Evolutionary conservation across 805 yeast genomes (phyloP).

Genomic region (Brettanomyces anomalus): DNA sequence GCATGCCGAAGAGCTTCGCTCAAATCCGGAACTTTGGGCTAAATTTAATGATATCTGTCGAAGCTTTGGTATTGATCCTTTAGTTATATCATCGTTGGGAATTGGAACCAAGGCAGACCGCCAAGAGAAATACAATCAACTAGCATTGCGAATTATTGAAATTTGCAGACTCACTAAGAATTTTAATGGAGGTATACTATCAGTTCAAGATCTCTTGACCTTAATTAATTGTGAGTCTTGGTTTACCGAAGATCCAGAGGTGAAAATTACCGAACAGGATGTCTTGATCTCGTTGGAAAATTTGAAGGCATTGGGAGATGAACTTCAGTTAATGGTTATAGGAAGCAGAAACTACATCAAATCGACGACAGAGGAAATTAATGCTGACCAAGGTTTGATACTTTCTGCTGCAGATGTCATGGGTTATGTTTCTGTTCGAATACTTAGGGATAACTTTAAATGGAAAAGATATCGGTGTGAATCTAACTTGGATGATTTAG

Average conservation of each 20-base stretch:
- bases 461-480: slow-evolving; percentile 64
- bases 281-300: slow-evolving; percentile 45
- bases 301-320: slow-evolving; percentile 56
- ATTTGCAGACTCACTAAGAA: slow-evolving; percentile 60
- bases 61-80: slow-evolving; percentile 78
- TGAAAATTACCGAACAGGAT: slow-evolving; percentile 37
- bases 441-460: slow-evolving; percentile 62
- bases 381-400: slow-evolving; percentile 60
- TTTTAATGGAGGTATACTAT: slow-evolving; percentile 75
- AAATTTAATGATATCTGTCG: slow-evolving; percentile 72
- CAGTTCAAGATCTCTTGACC: slow-evolving; percentile 43
- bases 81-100: slow-evolving; percentile 30
- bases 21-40: slow-evolving; percentile 54
- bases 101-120: slow-evolving; percentile 24
- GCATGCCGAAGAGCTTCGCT: slow-evolving; percentile 58
- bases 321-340: slow-evolving; percentile 53
- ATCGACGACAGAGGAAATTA: slow-evolving; percentile 54
- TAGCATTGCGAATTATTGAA: slow-evolving; percentile 70
- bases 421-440: slow-evolving; percentile 60
- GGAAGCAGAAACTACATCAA: slow-evolving; percentile 52
- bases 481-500: slow-evolving; percentile 67
- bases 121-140: slow-evolving; percentile 53
- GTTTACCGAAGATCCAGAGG: slow-evolving; percentile 21
- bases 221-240: slow-evolving; percentile 18
- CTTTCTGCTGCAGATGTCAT: slow-evolving; percentile 68